Base-by-base conservation (phyloP, 148 eudicot genomes). In the Persicaria maculosa region DNA sequence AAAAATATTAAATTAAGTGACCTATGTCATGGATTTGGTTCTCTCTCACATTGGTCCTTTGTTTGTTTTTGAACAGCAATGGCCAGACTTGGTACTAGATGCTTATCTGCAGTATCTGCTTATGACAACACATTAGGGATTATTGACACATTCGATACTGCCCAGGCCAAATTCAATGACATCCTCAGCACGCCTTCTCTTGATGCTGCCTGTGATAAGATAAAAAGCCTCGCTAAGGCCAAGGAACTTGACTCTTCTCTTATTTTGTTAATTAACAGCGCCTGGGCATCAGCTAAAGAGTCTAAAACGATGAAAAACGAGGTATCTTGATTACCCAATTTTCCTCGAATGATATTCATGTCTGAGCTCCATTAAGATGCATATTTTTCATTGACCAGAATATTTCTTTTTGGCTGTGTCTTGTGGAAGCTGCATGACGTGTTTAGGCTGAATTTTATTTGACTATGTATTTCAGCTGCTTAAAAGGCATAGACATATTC, bases 191-290 rank as follows among this genome's bases (percentile, higher is more conserved):
- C 97, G 20, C 86, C 94, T 50, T 95, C 99, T 52, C 71, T 92
- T 73, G 99, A 95, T 77, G 85, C 50, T 67, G 99, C 99, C 50
- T 92, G 99, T 84, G 96, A 90, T 52, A 92, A 90, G 84, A 89
- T 95, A 72, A 87, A 82, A 80, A 90, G 92, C 82, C 92, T 95
- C 75, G 92, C 97, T 57, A 95, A 92, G 86, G 88, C 88, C 75
- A 95, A 95, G 79, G 91, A 89, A 78, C 97, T 95, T 4, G 97
- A 95, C 74, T 95, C 99, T 50, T 95, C 99, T 71, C 86, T 95
- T 74, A 89, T 95, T 68, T 77, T 92, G 44, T 83, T 95, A 84
- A 92, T 92, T 62, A 92, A 92, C 75, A 83, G 93, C 76, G 94
- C 99, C 74, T 95, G 97, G 97, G 97, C 99, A 75, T 83, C 88